Base-by-base conservation (phyloP, 208 protist genomes). In the Angomonas deanei region DNA sequence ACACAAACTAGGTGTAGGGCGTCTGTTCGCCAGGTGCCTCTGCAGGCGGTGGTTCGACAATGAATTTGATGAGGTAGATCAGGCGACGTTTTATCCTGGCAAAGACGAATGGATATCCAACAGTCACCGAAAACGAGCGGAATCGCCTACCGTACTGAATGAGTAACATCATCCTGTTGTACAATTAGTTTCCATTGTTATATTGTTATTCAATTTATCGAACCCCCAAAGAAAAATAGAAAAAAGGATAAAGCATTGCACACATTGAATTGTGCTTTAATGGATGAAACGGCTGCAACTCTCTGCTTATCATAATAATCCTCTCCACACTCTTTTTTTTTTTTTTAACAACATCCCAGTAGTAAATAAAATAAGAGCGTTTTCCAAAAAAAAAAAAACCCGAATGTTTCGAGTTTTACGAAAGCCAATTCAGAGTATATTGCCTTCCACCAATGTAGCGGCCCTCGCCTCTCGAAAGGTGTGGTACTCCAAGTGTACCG, bases 1-100 rank as follows among this genome's bases (percentile, higher is more conserved):
- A 0, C 80, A 92, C 36, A 52, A 66, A 48, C 65, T 77, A 15
- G 72, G 78, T 17, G 59, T 85, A 3, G 55, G 61, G 0, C 48
- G 72, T 1, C 59, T 83, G 15, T 30, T 72, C 1, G 19, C 61
- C 23, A 53, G 56, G 24, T 74, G 62, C 30, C 27, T 78, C 28
- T 82, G 70, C 53, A 66, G 66, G 0, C 54, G 34, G 10, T 70
- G 61, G 59, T 73, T 62, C 42, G n/a, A 56, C 27, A 6, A 33
- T 6, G 50, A 50, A 19, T 50, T 50, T 50, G 42, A 10, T 3
- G 42, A 50, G 23, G 42, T 50, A 3, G 42, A 50, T 50, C 42
- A 50, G 42, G 42, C 42, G 5, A 50, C 42, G 8, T 50, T 50
- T 23, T 50, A 50, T 19, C 42, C 42, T 50, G 42, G 42, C 8